Conservation (phyloP, 441 rosid genomes). For the Jatropha podagrica region DNA sequence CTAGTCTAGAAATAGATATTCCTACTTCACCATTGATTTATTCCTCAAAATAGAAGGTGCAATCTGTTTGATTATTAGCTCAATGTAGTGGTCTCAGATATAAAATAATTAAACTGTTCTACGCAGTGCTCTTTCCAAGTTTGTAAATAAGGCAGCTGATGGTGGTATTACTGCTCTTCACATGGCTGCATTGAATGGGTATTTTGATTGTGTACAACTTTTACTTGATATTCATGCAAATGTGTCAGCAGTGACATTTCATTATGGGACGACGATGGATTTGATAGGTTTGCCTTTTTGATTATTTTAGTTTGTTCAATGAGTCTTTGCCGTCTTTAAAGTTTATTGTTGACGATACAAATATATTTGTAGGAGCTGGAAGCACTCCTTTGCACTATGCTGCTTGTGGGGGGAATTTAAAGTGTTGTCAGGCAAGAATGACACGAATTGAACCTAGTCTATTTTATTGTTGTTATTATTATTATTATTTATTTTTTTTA, state of each 20-base stretch:
- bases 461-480: background rate
- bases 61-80: slow-evolving; percentile 1
- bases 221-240: slow-evolving; percentile 86
- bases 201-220: slow-evolving; percentile 94
- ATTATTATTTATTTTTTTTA: slow-evolving; percentile 7
- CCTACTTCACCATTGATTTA: background rate
- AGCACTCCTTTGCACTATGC: slow-evolving; percentile 97
- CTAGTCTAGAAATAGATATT: background rate
- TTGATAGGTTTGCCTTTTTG: slow-evolving; percentile 61
- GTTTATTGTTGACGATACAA: slow-evolving; percentile 17
- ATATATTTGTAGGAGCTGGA: slow-evolving; percentile 71
- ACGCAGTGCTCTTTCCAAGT: slow-evolving; percentile 80
- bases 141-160: slow-evolving; percentile 94
- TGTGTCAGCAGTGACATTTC: slow-evolving; percentile 81
- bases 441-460: slow-evolving; percentile 1
- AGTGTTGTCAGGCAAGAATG: slow-evolving; percentile 88
- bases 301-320: background rate
- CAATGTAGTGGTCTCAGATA: slow-evolving; percentile 5
- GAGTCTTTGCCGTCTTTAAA: slow-evolving; percentile 12
- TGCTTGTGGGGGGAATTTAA: slow-evolving; percentile 94
- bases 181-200: slow-evolving; percentile 93
- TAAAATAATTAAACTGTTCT: slow-evolving; percentile 15
- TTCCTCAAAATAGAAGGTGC: slow-evolving; percentile 8
- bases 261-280: slow-evolving; percentile 97
- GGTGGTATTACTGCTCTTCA: slow-evolving; percentile 98